A percentile compares a stretch with the other conserved stretches of the same genome.
These are phyloP conservation scores for Saccharum hybrid DNA, from an alignment of 202 grass and related monocot genomes.

Conservation along the genomic window DNA sequence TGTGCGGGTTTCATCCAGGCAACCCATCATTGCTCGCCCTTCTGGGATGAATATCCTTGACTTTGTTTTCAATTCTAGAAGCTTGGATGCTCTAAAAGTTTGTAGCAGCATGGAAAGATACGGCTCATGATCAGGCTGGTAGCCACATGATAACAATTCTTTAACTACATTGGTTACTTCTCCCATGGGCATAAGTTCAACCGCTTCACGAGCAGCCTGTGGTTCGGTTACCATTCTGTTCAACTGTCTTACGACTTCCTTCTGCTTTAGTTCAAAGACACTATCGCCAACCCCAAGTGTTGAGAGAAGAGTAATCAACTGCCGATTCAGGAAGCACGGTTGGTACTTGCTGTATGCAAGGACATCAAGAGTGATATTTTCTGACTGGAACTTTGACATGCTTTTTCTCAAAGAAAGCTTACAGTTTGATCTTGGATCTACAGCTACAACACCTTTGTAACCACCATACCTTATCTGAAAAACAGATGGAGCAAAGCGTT, in stretches of 20 bases:
- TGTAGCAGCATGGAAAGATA: conserved; percentile 85
- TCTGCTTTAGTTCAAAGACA: conserved; percentile 75
- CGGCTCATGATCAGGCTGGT: conserved; percentile 78
- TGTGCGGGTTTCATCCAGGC: conserved; percentile 79
- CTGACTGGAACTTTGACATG: conserved; percentile 85
- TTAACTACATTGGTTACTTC: conserved; percentile 76
- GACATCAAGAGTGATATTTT: conserved; percentile 81
- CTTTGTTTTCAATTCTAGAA: conserved; percentile 78
- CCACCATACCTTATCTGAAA: conserved; percentile 95
- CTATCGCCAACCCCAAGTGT: conserved; percentile 66
- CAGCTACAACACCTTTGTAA: conserved; percentile 86
- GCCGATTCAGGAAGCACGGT: conserved; percentile 76
- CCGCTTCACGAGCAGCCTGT: conserved; percentile 58
- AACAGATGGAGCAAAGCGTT: conserved; percentile 70
- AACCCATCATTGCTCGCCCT: conserved; percentile 88
- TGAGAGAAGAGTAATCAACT: conserved; percentile 88
- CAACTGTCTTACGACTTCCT: conserved; percentile 61
- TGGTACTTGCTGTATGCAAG: conserved; percentile 94
- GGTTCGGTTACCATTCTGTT: conserved; percentile 72
- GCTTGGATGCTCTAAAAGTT: conserved; percentile 74
- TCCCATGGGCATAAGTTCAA: conserved; percentile 79
- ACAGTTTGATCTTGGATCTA: conserved; percentile 64
- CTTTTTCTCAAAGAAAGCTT: conserved; percentile 86
- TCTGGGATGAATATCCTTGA: conserved; percentile 79
- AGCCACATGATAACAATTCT: conserved; percentile 72